Base-by-base conservation (phyloP, 257 asterid species). In the Nicotiana undulata region DNA sequence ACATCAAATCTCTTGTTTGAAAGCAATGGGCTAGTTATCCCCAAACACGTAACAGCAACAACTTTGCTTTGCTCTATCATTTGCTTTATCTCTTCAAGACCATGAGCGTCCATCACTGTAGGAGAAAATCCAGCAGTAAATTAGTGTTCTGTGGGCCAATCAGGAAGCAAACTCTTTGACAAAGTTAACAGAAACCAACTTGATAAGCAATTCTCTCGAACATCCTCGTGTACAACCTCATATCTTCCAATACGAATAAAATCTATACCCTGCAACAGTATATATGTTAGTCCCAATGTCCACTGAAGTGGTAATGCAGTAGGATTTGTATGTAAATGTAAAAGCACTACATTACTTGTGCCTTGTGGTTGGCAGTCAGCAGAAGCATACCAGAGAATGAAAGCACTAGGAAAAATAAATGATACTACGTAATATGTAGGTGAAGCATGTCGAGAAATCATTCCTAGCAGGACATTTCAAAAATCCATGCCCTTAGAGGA, bases 41-140 rank as follows among this genome's bases (percentile, higher is more conserved):
- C 99, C 90, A 95, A 92, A 91, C 99, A 93, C 77, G 99, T 95
- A 85, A 93, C 95, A 24, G 93, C 99, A 77, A 93, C 91, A 83
- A 95, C 98, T 79, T 89, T 91, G 86, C 82, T 77, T 55, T 87
- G 87, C 56, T 92, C 95, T 81, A 95, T 89, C 92, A 84, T 91
- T 81, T 55, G 91, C 87, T 86, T 87, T 44, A 95, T 90, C 83
- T 89, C 95, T 81, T 77, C 85, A 81, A 89, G 90, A 85, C 95
- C 87, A 60, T 56, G 79, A 86, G 90, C 83, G 85, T 85, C 88
- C 90, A 86, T 89, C 58, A 79, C 97, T 93, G 90, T 78, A 79
- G 70, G 78, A 85, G 80, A 82, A 79, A 77, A 79, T 75, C 17
- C 76, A 63, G 78, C 31, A 77, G 72, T 46, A 80, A 81, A 82